phyloP scores from a whole-genome alignment of 2,329 filamentous ascomycete species.

The Pseudocercospora eumusae region DNA sequence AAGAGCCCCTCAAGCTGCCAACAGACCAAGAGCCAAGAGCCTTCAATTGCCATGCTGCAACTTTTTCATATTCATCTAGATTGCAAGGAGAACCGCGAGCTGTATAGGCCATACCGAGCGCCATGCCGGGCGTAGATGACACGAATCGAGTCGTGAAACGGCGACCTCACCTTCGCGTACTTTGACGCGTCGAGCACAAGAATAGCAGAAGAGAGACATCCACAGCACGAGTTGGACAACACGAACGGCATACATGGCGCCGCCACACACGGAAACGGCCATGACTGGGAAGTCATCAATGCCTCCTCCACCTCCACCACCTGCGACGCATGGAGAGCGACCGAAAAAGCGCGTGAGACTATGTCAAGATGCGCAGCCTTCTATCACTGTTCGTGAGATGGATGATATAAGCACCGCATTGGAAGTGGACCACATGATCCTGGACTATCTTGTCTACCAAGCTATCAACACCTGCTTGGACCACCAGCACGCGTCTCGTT shows the following conservation, averaged over 20 bases:
- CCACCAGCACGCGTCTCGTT: constrained; percentile 17
- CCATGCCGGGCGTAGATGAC: not conserved
- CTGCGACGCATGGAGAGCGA: constrained; percentile 1
- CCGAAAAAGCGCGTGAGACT: constrained; percentile 20
- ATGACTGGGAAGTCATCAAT: not conserved
- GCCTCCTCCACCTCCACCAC: not conserved
- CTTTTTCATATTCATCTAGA: too few relatives aligned
- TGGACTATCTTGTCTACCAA: constrained; percentile 58
- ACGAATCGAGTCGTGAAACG: constrained; percentile 7
- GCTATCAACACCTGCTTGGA: constrained; percentile 48
- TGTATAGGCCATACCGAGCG: not conserved
- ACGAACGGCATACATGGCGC: not conserved
- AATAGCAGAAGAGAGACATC: not conserved
- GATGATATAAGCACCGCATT: constrained; percentile 42
- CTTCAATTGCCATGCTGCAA: not conserved
- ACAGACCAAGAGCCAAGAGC: too few relatives aligned
- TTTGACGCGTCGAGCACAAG: not conserved
- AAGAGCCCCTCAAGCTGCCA: too few relatives aligned
- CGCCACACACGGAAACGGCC: not conserved
- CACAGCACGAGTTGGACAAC: not conserved
- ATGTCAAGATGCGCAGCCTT: constrained; percentile 13
- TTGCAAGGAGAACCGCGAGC: not conserved
- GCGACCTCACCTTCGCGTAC: constrained; percentile 3
- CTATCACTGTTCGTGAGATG: constrained; percentile 24
- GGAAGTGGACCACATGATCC: constrained; percentile 57